A percentile compares a stretch with the other conserved stretches of the same genome.
These are phyloP conservation scores for Maudiozyma pseudohumilis DNA, from an alignment of 805 yeast genomes.

Conservation along the genomic window DNA sequence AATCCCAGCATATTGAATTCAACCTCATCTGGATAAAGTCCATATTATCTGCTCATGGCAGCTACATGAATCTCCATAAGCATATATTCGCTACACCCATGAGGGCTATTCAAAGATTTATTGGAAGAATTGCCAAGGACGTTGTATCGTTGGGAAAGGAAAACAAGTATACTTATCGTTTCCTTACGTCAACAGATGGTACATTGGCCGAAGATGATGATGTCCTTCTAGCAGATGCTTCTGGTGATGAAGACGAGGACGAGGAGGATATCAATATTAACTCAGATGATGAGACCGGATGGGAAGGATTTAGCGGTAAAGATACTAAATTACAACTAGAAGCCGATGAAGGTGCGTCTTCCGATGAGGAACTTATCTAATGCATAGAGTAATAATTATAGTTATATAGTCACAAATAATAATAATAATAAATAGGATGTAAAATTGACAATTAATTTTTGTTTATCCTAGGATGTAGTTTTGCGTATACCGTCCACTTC, in stretches of 20 bases:
- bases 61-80: constrained; percentile 52
- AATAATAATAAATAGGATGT: too few relatives aligned
- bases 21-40: constrained; percentile 71
- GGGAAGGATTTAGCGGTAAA: constrained; percentile 27
- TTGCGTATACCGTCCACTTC: too few relatives aligned
- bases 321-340: constrained; percentile 16
- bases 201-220: constrained; percentile 20
- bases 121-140: constrained; percentile 66
- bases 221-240: constrained; percentile 22
- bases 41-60: constrained; percentile 65
- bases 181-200: constrained; percentile 34
- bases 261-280: constrained; percentile 18
- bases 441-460: too few relatives aligned
- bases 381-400: constrained; percentile 1
- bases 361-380: constrained; percentile 22
- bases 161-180: constrained; percentile 46
- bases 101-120: constrained; percentile 64
- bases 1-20: constrained; percentile 78
- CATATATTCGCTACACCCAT: constrained; percentile 53
- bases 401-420: background rate
- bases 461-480: too few relatives aligned
- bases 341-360: constrained; percentile 16
- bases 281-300: constrained; percentile 32
- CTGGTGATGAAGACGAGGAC: constrained; percentile 23
- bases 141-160: constrained; percentile 45